These are phyloP conservation scores for Amanita brunnescens DNA, from an alignment of 768 basidiomycete genomes.

Conservation along the genomic window DNA sequence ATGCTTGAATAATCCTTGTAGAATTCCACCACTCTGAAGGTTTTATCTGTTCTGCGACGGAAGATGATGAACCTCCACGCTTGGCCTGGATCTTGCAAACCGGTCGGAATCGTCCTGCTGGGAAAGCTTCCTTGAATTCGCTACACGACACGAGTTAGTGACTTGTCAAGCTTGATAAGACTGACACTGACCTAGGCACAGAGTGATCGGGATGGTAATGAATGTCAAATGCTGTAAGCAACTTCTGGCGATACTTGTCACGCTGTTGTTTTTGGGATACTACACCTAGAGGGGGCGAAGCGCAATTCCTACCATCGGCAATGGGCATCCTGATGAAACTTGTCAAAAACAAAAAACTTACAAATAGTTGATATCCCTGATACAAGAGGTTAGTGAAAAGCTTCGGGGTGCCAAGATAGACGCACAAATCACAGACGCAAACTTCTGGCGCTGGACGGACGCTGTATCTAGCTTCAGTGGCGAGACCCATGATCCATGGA, in stretches of 20 bases:
- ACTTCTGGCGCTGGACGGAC: slow-evolving; percentile 72
- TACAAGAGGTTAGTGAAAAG: neutral
- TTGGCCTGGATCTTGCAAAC: slow-evolving; percentile 88
- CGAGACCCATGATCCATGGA: slow-evolving; percentile 90
- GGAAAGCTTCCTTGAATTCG: slow-evolving; percentile 94
- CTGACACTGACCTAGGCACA: slow-evolving; percentile 49
- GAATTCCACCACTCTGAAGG: slow-evolving; percentile 94
- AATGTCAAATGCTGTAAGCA: slow-evolving; percentile 72
- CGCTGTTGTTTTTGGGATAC: slow-evolving; percentile 75
- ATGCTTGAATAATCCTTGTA: slow-evolving; percentile 82
- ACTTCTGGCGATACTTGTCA: slow-evolving; percentile 66
- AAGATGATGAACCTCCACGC: slow-evolving; percentile 66
- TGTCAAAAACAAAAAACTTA: slow-evolving; percentile 28
- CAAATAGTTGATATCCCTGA: slow-evolving; percentile 76
- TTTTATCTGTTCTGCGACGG: slow-evolving; percentile 85
- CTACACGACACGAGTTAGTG: slow-evolving; percentile 28
- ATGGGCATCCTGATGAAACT: slow-evolving; percentile 7
- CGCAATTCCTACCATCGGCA: slow-evolving; percentile 50
- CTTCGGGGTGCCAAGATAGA: slow-evolving; percentile 10
- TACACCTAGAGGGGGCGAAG: slow-evolving; percentile 65
- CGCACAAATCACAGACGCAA: slow-evolving; percentile 80
- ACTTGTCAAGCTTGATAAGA: neutral
- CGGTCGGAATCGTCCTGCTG: slow-evolving; percentile 84
- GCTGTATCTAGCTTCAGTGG: slow-evolving; percentile 77
- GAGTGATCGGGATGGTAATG: slow-evolving; percentile 88